These are phyloP conservation scores for Triadica sebifera DNA, from an alignment of 345 rosid genomes.

Conservation along the genomic window DNA sequence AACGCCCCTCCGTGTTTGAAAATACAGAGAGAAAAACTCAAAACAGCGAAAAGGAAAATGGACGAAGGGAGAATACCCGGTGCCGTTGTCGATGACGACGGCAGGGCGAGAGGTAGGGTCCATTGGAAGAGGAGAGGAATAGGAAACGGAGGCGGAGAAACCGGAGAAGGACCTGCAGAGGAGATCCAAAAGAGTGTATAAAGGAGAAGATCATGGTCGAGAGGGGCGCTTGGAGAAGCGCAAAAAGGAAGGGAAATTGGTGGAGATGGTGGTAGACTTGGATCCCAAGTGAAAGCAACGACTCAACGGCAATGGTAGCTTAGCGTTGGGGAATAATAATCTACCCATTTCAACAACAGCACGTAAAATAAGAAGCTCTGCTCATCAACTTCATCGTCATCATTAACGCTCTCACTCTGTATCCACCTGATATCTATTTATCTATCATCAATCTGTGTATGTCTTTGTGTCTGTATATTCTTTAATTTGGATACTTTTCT, in stretches of 20 bases:
- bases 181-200: conserved; percentile 47
- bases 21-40: no score
- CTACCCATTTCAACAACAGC: conserved; percentile 31
- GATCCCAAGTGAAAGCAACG: conserved; percentile 53
- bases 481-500: conserved; percentile 14
- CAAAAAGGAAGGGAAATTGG: conserved; percentile 20
- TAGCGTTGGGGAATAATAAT: conserved; percentile 17
- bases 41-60: not conserved
- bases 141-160: conserved; percentile 5
- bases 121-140: conserved; percentile 36
- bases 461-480: not conserved
- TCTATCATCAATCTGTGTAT: not conserved
- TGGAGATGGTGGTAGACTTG: conserved; percentile 33
- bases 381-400: conserved; percentile 20
- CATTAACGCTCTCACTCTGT: not conserved
- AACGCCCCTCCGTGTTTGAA: not conserved
- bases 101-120: conserved; percentile 93
- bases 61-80: conserved; percentile 57
- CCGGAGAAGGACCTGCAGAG: conserved; percentile 46
- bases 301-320: conserved; percentile 28
- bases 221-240: conserved; percentile 36
- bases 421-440: not conserved
- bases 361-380: not conserved
- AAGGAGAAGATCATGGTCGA: conserved; percentile 50
- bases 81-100: conserved; percentile 95